Evolutionary conservation across 805 yeast genomes (phyloP).

Genomic region (Metschnikowia santaceciliae): DNA sequence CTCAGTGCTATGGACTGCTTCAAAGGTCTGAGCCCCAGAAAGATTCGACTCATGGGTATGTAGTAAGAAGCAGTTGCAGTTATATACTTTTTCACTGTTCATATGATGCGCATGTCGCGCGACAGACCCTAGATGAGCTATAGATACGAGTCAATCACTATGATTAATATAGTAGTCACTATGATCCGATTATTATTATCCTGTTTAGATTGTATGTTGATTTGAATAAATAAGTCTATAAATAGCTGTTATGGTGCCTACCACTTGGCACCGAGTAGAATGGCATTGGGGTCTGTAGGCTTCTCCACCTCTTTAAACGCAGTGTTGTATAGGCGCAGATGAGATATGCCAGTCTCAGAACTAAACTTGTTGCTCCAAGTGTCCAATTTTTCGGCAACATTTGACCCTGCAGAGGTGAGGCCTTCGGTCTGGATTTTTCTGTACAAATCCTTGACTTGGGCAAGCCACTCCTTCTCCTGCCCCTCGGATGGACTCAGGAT

Average conservation of each 20-base stretch:
- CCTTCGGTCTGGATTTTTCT: constrained; percentile 20
- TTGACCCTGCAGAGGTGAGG: background rate
- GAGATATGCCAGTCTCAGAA: constrained; percentile 24
- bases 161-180: too few species aligned
- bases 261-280: constrained; percentile 58
- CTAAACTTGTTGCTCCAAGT: constrained; percentile 36
- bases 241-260: constrained; percentile 14
- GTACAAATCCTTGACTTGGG: constrained; percentile 33
- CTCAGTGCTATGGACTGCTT: background rate
- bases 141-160: background rate
- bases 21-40: background rate
- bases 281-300: constrained; percentile 44
- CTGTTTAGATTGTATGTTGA: background rate
- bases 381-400: constrained; percentile 16
- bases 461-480: constrained; percentile 44
- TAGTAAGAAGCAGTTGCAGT: background rate
- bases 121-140: background rate
- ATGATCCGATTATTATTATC: too few species aligned
- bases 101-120: background rate
- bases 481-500: constrained; percentile 46
- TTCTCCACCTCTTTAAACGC: constrained; percentile 49
- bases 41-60: background rate
- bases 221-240: background rate
- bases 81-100: background rate
- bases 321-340: constrained; percentile 41